Evolutionary conservation across 2,329 filamentous ascomycete species (phyloP).

Genomic region (Hirsutella thompsonii): DNA sequence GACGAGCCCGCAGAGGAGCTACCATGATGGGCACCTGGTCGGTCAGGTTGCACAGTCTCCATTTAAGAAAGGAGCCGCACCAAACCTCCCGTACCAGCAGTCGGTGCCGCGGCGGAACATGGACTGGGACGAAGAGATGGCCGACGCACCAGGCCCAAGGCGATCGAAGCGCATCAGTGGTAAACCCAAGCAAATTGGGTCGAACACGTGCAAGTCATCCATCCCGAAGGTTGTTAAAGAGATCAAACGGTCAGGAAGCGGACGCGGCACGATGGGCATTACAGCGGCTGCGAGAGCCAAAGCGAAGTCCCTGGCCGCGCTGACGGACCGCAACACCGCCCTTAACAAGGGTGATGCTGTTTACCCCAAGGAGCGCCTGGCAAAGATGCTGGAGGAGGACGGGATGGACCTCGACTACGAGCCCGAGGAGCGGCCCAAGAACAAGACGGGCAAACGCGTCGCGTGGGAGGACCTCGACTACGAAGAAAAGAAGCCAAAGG

Average conservation of each 20-base stretch:
- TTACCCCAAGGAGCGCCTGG: too few relatives aligned
- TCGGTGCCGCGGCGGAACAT: conserved; percentile 1
- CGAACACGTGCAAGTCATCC: conserved; percentile 15
- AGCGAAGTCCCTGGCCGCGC: too few relatives aligned
- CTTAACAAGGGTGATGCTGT: too few relatives aligned
- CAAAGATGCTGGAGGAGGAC: too few relatives aligned
- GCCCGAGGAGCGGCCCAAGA: too few relatives aligned
- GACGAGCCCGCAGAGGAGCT: conserved; percentile 17
- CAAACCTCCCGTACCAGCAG: conserved; percentile 11
- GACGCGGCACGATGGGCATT: conserved; percentile 5
- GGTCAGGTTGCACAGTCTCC: conserved; percentile 9
- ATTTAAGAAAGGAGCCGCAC: conserved; percentile 8
- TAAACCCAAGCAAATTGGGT: conserved; percentile 6
- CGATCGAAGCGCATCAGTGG: conserved; percentile 20
- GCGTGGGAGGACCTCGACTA: too few relatives aligned
- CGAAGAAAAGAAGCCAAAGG: conserved; percentile 7
- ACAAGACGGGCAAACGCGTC: too few relatives aligned
- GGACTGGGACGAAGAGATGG: not conserved
- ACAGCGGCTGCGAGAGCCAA: too few relatives aligned
- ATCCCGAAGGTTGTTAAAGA: conserved; percentile 22
- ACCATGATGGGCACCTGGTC: conserved; percentile 17
- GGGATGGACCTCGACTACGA: too few relatives aligned
- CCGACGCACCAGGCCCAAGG: conserved; percentile 9
- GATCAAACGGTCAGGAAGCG: conserved; percentile 9
- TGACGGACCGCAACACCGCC: too few relatives aligned